These are phyloP conservation scores for Leccinum arenicola DNA, from an alignment of 768 basidiomycete genomes.

Conservation along the genomic window DNA sequence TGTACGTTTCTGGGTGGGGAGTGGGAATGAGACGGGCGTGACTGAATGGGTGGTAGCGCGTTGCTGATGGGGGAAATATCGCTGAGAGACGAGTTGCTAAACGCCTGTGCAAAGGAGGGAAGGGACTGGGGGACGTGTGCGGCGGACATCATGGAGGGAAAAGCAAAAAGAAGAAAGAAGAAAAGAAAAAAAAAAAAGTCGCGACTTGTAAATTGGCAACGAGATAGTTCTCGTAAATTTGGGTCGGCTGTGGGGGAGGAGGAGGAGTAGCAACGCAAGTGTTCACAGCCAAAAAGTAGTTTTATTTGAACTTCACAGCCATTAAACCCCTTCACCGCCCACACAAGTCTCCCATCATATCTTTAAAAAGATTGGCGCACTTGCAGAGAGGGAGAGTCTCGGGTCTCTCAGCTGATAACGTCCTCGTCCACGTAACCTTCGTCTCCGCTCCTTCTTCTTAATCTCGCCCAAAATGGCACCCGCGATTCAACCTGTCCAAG, in stretches of 20 bases:
- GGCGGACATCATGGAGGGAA: slow-evolving; percentile 43
- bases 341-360: background rate
- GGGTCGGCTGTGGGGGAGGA: background rate
- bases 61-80: slow-evolving; percentile 50
- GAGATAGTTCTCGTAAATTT: background rate
- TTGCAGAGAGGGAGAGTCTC: too few species aligned
- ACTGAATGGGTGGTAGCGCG: slow-evolving; percentile 66
- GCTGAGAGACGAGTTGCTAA: slow-evolving; percentile 55
- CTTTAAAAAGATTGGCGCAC: background rate
- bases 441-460: background rate
- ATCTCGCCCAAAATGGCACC: background rate
- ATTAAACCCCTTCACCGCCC: background rate
- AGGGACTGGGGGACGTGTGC: slow-evolving; percentile 49
- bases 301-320: background rate
- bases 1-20: background rate
- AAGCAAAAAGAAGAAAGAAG: too few species aligned
- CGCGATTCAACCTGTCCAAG: background rate
- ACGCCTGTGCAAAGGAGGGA: slow-evolving; percentile 78
- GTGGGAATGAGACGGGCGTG: slow-evolving; percentile 34
- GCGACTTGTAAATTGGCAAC: background rate
- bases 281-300: background rate
- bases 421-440: background rate
- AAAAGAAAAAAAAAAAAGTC: slow-evolving; percentile 15
- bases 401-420: background rate
- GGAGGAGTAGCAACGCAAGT: background rate